Evolutionary conservation across 2,329 filamentous ascomycete species (phyloP), one percentile per base, ranked within the genome.

Genomic region (Sporothrix euskadiensis): DNA sequence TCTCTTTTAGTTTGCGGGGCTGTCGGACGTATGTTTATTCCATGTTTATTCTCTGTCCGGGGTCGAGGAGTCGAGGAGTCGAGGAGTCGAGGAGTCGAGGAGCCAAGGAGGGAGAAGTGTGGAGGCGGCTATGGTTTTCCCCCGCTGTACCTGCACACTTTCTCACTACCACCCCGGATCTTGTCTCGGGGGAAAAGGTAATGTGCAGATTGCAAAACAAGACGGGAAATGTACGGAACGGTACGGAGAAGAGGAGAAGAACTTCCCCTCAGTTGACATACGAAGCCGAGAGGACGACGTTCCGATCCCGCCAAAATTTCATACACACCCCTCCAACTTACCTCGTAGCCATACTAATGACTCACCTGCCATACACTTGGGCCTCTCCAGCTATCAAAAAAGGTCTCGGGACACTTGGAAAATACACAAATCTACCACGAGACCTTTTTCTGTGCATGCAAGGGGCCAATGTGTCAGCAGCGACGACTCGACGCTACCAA

Each of bases 71-170:
- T 22, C n/a, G n/a, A n/a, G n/a, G n/a, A n/a, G n/a, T n/a, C n/a
- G n/a, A n/a, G n/a, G n/a, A n/a, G n/a, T n/a, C n/a, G n/a, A n/a
- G n/a, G n/a, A n/a, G n/a, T n/a, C n/a, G n/a, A n/a, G n/a, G n/a
- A n/a, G n/a, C n/a, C n/a, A n/a, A n/a, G n/a, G n/a, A n/a, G 26
- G 54, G 16, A 12, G 16, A 30, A 32, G 54, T 57, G 54, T 57
- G 54, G 54, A 57, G 54, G 54, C 54, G 54, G 54, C 54, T 57
- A 57, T 57, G 54, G 54, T 57, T 57, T 57, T 12, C 54, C 54
- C 54, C 41, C 41, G 49, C 49, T 52, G 49, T 10, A 3, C 4
- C 14, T 57, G 10, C 10, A 26, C 26, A 5, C 26, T 22, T 22
- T 7, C 19, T 6, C 4, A 44, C 49, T 7, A 6, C 19, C 49